Percentiles rank a stretch among this genome's conserved stretches.
Conservation (phyloP, 208 protist genomes). For the Trypanosoma platydactyli region DNA sequence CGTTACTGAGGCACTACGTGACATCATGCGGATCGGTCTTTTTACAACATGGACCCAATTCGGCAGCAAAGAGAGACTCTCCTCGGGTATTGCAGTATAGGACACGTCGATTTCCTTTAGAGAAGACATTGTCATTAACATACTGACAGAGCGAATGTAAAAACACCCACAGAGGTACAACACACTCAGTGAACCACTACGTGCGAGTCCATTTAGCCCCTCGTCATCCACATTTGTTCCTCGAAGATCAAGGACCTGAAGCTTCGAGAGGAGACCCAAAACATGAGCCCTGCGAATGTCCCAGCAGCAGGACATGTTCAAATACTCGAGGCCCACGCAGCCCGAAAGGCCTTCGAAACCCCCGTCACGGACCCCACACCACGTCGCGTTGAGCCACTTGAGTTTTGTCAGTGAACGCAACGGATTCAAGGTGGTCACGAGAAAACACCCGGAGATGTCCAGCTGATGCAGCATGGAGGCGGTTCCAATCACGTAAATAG, state of each 20-base stretch:
- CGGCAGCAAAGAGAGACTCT: constrained; percentile 27
- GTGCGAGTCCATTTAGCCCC: constrained; percentile 38
- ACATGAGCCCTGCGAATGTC: constrained; percentile 33
- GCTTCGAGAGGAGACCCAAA: constrained; percentile 32
- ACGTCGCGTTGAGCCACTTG: constrained; percentile 25
- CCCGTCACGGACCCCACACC: constrained; percentile 16
- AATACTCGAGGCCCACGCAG: constrained; percentile 31
- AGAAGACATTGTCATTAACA: constrained; percentile 32
- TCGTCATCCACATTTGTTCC: constrained; percentile 45
- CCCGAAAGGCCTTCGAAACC: constrained; percentile 15
- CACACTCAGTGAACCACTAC: constrained; percentile 40
- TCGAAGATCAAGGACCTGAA: constrained; percentile 46
- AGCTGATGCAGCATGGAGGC: constrained; percentile 22
- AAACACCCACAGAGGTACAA: constrained; percentile 46
- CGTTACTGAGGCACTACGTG: not conserved
- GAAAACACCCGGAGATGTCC: constrained; percentile 35
- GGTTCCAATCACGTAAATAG: constrained; percentile 13
- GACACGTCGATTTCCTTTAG: constrained; percentile 37
- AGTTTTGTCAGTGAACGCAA: constrained; percentile 30
- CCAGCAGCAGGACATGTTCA: constrained; percentile 37
- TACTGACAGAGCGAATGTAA: constrained; percentile 36
- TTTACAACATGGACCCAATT: constrained; percentile 27
- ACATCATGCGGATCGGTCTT: constrained; percentile 6
- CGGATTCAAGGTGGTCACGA: constrained; percentile 31
- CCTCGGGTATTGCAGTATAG: constrained; percentile 36